These are phyloP conservation scores for Echinosophora koreensis DNA, from an alignment of 306 rosid species.

Conservation along the genomic window DNA sequence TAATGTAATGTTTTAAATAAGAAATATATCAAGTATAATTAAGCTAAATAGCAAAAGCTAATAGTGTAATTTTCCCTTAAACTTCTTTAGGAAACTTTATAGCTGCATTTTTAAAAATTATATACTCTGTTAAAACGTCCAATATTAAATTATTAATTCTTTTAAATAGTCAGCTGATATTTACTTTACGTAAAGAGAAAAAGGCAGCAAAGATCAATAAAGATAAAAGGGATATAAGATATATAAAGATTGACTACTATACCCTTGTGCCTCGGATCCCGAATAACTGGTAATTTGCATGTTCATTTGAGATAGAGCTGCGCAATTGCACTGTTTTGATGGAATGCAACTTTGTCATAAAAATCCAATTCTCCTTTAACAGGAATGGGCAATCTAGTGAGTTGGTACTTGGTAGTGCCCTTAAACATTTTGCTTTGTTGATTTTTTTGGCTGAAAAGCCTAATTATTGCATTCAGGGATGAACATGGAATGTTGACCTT, in stretches of 20 bases:
- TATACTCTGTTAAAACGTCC: not conserved
- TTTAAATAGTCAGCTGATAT: not conserved
- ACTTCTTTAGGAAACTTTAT: not conserved
- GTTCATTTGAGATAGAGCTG: not conserved
- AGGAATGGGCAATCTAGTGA: not conserved
- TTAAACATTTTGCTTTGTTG: not conserved
- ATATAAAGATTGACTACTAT: not conserved
- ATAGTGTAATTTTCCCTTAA: no score
- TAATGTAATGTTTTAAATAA: no score
- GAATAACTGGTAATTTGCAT: not conserved
- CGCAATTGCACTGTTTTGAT: not conserved
- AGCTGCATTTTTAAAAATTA: not conserved
- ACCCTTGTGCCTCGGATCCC: not conserved
- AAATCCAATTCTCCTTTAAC: not conserved
- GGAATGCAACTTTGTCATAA: not conserved
- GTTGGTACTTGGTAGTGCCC: not conserved
- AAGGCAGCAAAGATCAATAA: not conserved
- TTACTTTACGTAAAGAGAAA: not conserved
- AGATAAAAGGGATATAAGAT: not conserved
- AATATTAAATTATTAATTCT: not conserved
- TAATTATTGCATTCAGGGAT: not conserved
- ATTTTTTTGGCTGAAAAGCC: not conserved
- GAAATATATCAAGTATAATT: no score
- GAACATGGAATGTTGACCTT: slow-evolving; percentile 18
- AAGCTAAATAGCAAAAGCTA: no score